Percentiles rank a stretch among this genome's conserved stretches.
These are phyloP conservation scores for Thermomucor indicae-seudaticae DNA, from an alignment of 371 early-diverging fungal species.

Conservation along the genomic window DNA sequence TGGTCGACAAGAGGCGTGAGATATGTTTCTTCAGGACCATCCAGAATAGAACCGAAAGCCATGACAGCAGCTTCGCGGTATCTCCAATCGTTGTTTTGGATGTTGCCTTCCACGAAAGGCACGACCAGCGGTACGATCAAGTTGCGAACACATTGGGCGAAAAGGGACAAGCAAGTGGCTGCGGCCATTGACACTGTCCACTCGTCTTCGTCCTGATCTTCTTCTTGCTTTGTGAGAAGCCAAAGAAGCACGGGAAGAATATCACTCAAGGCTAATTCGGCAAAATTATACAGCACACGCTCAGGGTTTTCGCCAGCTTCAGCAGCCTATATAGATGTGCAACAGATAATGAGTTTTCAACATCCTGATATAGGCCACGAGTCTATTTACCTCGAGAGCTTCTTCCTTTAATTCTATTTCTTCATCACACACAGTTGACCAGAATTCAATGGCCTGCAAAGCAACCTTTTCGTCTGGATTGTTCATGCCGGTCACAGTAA, in stretches of 20 bases:
- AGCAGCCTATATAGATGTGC: slow-evolving; percentile 42
- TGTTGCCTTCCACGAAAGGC: slow-evolving; percentile 87
- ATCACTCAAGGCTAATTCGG: slow-evolving; percentile 65
- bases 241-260: slow-evolving; percentile 81
- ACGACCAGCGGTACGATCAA: slow-evolving; percentile 75
- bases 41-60: slow-evolving; percentile 96
- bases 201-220: slow-evolving; percentile 96
- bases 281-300: slow-evolving; percentile 65
- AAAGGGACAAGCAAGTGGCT: slow-evolving; percentile 84
- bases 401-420: slow-evolving; percentile 72
- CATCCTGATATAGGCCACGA: neutral
- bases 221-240: slow-evolving; percentile 88
- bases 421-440: slow-evolving; percentile 96
- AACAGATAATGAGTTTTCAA: neutral
- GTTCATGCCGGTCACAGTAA: slow-evolving; percentile 90
- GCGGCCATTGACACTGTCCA: slow-evolving; percentile 98
- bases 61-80: slow-evolving; percentile 94
- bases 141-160: slow-evolving; percentile 81
- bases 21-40: slow-evolving; percentile 74
- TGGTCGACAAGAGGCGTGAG: slow-evolving; percentile 74
- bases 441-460: slow-evolving; percentile 96
- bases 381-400: slow-evolving; percentile 25
- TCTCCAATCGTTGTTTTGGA: slow-evolving; percentile 82
- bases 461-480: slow-evolving; percentile 77
- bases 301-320: slow-evolving; percentile 53